Percentiles rank a stretch among this genome's conserved stretches.
Evolutionary conservation across 2,329 filamentous ascomycete genomes (phyloP).

Genomic region (Cyphellophora attinorum): DNA sequence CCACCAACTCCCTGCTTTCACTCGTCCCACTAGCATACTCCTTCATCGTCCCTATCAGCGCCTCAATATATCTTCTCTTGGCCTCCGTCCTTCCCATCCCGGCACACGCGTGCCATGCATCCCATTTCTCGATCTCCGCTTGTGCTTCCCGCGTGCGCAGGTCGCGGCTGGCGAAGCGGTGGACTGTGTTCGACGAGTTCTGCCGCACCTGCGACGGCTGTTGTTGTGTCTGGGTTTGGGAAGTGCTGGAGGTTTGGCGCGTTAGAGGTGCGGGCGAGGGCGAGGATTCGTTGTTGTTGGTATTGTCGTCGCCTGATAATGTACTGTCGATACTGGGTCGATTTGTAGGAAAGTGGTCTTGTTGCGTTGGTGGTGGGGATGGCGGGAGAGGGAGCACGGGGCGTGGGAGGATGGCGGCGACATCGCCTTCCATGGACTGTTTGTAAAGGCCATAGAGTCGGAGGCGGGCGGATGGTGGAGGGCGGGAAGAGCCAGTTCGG

Average conservation of each 20-base stretch:
- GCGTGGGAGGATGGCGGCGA: constrained; percentile 84
- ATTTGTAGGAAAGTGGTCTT: constrained; percentile 9
- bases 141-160: constrained; percentile 34
- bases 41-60: constrained; percentile 94
- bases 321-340: no score
- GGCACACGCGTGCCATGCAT: constrained; percentile 87
- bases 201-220: neutral
- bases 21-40: constrained; percentile 73
- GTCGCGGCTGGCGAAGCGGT: constrained; percentile 17
- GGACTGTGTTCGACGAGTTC: constrained; percentile 13
- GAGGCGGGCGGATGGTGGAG: constrained; percentile 74
- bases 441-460: constrained; percentile 97
- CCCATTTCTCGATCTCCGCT: constrained; percentile 39
- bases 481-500: constrained; percentile 81
- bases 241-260: neutral
- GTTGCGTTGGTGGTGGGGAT: constrained; percentile 22
- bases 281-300: constrained; percentile 6
- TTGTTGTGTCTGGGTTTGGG: constrained; percentile 28
- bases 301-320: constrained; percentile 4
- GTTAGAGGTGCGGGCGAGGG: constrained; percentile 1
- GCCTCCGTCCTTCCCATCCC: constrained; percentile 80
- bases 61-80: constrained; percentile 87
- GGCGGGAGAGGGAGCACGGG: constrained; percentile 41
- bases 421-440: constrained; percentile 96
- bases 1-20: constrained; percentile 77